Evolutionary conservation across 148 eudicot genomes (phyloP), one percentile per base, ranked within the genome.

Genomic region (Rhododendron ferrugineum): DNA sequence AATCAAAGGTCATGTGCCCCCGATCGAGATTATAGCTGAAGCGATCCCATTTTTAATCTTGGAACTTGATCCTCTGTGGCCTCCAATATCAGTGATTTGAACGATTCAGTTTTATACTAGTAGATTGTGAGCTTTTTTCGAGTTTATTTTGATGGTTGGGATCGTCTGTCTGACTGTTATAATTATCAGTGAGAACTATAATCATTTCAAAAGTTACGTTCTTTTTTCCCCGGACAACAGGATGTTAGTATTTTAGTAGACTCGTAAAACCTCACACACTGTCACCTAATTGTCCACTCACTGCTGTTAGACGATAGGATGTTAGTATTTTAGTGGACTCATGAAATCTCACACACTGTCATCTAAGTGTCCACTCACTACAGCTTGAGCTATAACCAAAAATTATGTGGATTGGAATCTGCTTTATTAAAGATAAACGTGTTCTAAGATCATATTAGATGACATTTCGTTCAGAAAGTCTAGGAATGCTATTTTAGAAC

Each of bases 1-100:
- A 78, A 20, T 78, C 74, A 22, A 78, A 13, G 82, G 40, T 79
- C 82, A 79, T 79, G 82, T 79, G 82, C 54, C 36, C 82, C 16
- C 72, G 74, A 68, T 68, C 62, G 58, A 49, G 60, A 79, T 79
- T 52, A 30, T 26, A 49, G 82, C 82, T 49, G 36, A 49, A 13
- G 11, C 16, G 30, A 23, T 5, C 32, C 36, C 50, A 18, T 47
- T 79, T 49, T 79, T 13, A 11, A 20, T 22, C 3, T 22, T 23
- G 68, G 28, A 62, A 62, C 10, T 62, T 7, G 68, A 62, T 62
- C 28, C 28, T 62, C 11, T 62, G 28, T n/a, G 68, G 30, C 22
- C 68, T 28, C 44, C 44, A 40, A 40, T 40, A 62, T 62, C 68
- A 22, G 11, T 62, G 28, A 62, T 62, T 23, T 62, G 68, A 54